Percentiles rank a stretch among this genome's conserved stretches.
These are phyloP conservation scores for Sisymbrium irio DNA, from an alignment of 345 rosid species.

Conservation along the genomic window DNA sequence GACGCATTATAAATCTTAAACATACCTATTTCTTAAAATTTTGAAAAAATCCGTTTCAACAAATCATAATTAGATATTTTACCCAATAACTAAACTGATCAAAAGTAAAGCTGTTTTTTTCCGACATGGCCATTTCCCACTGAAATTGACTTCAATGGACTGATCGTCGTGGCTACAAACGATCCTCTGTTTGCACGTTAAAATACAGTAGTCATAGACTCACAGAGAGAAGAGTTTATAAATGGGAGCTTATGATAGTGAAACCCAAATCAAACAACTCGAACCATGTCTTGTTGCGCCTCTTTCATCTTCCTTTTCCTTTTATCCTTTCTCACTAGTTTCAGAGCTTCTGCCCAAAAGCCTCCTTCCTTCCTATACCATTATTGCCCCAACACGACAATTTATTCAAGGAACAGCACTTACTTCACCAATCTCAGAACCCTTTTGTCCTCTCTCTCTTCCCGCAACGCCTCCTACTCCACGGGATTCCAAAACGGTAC, in stretches of 20 bases:
- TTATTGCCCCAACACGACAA: neutral
- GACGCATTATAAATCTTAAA: no score
- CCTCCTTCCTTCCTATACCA: neutral
- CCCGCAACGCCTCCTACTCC: conserved; percentile 3
- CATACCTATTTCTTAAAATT: no score
- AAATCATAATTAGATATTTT: no score
- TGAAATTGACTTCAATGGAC: no score
- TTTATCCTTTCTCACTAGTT: neutral
- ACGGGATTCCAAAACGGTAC: conserved; percentile 44
- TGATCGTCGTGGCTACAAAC: no score
- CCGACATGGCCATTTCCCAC: no score
- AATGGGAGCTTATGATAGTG: neutral
- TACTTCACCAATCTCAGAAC: conserved; percentile 35
- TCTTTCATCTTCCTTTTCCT: neutral
- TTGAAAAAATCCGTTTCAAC: no score
- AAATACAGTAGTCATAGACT: no score
- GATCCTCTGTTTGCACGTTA: no score
- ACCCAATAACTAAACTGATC: no score
- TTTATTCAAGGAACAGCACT: conserved; percentile 32
- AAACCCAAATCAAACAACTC: neutral
- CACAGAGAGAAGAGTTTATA: no score
- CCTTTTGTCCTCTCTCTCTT: conserved; percentile 35
- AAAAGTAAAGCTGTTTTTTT: no score
- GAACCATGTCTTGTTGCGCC: neutral
- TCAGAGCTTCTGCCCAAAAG: neutral